Base-by-base conservation (phyloP, 2,329 filamentous ascomycete species). In the Elsinoe fawcettii region DNA sequence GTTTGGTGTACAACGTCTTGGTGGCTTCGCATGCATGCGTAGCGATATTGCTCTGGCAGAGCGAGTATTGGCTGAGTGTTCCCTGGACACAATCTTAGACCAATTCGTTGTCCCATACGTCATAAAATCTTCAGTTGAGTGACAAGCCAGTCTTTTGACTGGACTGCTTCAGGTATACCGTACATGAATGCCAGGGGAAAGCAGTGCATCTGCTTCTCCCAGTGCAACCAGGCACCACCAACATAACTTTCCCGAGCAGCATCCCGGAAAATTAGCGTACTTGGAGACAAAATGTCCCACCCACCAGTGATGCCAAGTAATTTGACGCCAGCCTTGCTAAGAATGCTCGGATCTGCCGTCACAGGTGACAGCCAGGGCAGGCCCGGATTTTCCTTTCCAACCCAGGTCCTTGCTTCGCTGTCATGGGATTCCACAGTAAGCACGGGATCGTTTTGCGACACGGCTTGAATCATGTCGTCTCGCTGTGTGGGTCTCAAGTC, bases 151-250 rank as follows among this genome's bases (percentile, higher is more conserved):
- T 75, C 68, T 27, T 75, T 68, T 0, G 66, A 75, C 59, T 77
- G 67, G 27, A 69, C 72, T 1, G 76, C 73, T 61, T 82, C 80
- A 3, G 64, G 67, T 23, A 82, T 36, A 0, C 68, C 72, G 60
- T 78, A 81, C 1, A 70, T 67, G 46, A 74, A 76, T 1, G 77
- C 74, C 34, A 83, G 65, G 1, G 78, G 73, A 55, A 82, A 83
- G 59, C 78, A 81, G 65, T 84, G 81, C 77, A 84, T 83, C 67
- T 82, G 78, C 16, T 75, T 75, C 16, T 80, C 74, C 80, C 81
- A 84, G 8, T 80, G 70, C 39, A 84, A 61, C 81, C 81, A 83
- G 57, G 78, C 70, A 0, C 81, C 81, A 1, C 66, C 51, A 0
- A 83, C 72, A 0, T 74, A 72, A 16, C 68, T 64, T 43, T 74